phyloP scores from a whole-genome alignment of 1,284 basidiomycete genomes.

The Termitomyces sp. region DNA sequence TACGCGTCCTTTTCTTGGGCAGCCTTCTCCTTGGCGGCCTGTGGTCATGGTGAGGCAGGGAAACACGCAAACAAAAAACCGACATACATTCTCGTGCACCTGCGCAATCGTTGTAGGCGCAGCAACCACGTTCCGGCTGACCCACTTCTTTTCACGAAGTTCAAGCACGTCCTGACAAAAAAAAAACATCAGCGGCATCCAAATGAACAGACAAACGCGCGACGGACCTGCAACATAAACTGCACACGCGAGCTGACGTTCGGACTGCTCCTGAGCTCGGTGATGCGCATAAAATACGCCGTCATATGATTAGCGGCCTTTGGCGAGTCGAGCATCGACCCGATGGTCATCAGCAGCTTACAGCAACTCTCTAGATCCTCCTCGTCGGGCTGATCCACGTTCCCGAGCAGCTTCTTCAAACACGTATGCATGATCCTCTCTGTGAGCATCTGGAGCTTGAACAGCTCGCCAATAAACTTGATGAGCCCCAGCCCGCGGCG shows the following conservation, averaged over 20 bases:
- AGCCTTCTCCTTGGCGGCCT: conserved; percentile 54
- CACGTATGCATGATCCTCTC: conserved; percentile 96
- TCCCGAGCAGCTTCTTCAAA: conserved; percentile 89
- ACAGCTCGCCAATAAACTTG: conserved; percentile 96
- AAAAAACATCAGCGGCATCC: too few relatives aligned
- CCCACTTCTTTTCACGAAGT: conserved; percentile 81
- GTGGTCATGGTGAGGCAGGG: not conserved
- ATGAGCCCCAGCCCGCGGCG: conserved; percentile 95
- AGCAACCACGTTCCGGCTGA: conserved; percentile 63
- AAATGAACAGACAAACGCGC: not conserved
- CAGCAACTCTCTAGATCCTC: conserved; percentile 97
- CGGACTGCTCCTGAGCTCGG: conserved; percentile 68
- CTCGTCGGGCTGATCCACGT: conserved; percentile 93
- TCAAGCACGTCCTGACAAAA: conserved; percentile 77
- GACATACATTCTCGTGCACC: conserved; percentile 78
- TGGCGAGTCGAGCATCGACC: conserved; percentile 71
- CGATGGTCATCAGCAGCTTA: conserved; percentile 89
- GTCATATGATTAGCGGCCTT: conserved; percentile 86
- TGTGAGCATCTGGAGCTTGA: conserved; percentile 94
- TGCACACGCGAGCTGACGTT: conserved; percentile 85
- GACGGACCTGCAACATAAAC: conserved; percentile 88
- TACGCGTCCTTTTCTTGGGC: conserved; percentile 58
- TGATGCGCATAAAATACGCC: conserved; percentile 90
- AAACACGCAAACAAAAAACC: not conserved
- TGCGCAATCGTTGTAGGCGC: conserved; percentile 89